phyloP scores from a whole-genome alignment of 306 rosid species.

The Vigna nakashimae region DNA sequence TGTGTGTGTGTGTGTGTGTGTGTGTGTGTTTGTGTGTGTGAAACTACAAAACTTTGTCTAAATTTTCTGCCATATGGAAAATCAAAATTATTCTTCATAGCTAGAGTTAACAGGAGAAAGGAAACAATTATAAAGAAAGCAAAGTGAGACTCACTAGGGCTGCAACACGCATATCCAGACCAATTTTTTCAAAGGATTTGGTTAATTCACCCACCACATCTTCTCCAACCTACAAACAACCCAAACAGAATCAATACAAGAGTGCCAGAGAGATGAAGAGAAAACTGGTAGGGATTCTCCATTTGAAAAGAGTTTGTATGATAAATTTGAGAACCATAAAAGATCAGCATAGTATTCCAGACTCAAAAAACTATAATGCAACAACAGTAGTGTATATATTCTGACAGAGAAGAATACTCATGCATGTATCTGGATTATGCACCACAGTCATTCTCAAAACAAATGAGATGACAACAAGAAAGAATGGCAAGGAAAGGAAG shows the following conservation, averaged over 20 bases:
- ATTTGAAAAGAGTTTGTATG: conserved; percentile 8
- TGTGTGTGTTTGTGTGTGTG: too few relatives aligned
- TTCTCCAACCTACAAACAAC: conserved; percentile 80
- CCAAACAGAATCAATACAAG: conserved; percentile 36
- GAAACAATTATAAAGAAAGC: conserved; percentile 34
- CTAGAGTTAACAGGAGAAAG: not conserved
- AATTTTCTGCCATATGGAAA: conserved; percentile 26
- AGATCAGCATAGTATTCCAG: not conserved
- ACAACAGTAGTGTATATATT: conserved; percentile 28
- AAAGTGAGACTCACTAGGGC: conserved; percentile 71
- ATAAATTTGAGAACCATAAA: not conserved
- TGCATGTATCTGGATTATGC: conserved; percentile 19
- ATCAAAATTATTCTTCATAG: conserved; percentile 26
- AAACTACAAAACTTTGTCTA: conserved; percentile 32
- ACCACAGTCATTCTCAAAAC: conserved; percentile 31
- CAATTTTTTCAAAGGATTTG: conserved; percentile 76
- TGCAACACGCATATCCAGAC: conserved; percentile 89
- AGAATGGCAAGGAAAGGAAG: not conserved
- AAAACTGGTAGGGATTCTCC: conserved; percentile 13
- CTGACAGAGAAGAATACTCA: conserved; percentile 24
- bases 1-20: too few relatives aligned
- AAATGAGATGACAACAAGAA: conserved; percentile 33
- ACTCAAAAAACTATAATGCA: not conserved
- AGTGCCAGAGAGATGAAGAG: conserved; percentile 6
- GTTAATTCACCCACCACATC: conserved; percentile 87